phyloP scores from a whole-genome alignment of 495 filamentous ascomycete species.

The Monascus purpureus region DNA sequence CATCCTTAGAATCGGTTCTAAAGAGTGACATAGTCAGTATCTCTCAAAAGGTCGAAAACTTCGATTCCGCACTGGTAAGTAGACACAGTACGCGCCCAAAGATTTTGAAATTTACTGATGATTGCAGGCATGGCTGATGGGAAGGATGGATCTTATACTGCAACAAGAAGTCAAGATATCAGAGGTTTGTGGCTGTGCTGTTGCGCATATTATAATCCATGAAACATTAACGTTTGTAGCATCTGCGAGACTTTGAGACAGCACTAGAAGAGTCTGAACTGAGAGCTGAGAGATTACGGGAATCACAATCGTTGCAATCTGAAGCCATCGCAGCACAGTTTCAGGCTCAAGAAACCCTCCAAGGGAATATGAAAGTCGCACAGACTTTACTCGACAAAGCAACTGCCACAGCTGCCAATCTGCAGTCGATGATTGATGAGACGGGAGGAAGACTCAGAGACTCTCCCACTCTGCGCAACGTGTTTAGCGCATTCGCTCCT shows the following conservation, averaged over 20 bases:
- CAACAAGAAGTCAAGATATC: constrained; percentile 19
- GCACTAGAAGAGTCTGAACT: constrained; percentile 21
- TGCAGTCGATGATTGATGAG: constrained; percentile 28
- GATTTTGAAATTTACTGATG: constrained; percentile 5
- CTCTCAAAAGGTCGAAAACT: constrained; percentile 13
- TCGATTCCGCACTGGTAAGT: constrained; percentile 21
- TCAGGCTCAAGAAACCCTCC: constrained; percentile 18
- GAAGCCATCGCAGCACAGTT: constrained; percentile 20
- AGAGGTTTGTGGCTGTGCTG: constrained; percentile 14
- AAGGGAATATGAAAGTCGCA: constrained; percentile 19
- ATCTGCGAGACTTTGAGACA: constrained; percentile 19
- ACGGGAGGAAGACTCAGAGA: constrained; percentile 20
- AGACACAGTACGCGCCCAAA: neutral
- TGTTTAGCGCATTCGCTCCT: constrained; percentile 9
- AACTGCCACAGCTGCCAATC: constrained; percentile 20
- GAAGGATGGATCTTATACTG: constrained; percentile 13
- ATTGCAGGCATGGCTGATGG: constrained; percentile 18
- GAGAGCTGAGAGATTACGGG: constrained; percentile 21
- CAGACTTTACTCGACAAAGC: constrained; percentile 26
- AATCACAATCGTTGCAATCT: constrained; percentile 23
- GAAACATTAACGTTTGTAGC: constrained; percentile 11
- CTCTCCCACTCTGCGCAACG: constrained; percentile 9
- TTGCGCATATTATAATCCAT: neutral
- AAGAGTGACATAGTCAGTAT: constrained; percentile 15
- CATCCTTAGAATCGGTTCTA: constrained; percentile 13